A percentile compares a stretch with the other conserved stretches of the same genome.
These are phyloP conservation scores for Glutinoglossum americanum DNA, from an alignment of 495 filamentous ascomycete species.

Conservation along the genomic window DNA sequence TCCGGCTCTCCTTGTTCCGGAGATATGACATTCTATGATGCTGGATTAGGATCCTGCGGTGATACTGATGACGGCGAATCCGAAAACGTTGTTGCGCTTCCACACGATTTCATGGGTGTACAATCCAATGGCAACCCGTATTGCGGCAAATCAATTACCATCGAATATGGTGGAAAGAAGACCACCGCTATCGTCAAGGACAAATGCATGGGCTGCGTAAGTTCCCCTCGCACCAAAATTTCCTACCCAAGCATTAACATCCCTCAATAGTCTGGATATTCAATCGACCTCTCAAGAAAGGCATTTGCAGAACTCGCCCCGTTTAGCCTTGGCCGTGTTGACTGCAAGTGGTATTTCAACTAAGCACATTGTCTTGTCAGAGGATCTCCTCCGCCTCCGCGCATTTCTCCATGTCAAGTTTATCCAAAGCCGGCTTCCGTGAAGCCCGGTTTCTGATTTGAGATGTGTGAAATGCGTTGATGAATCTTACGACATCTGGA, in stretches of 20 bases:
- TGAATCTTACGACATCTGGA: too few relatives aligned
- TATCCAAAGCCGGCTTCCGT: too few relatives aligned
- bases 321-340: too few relatives aligned
- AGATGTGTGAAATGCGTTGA: too few relatives aligned
- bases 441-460: too few relatives aligned
- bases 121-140: conserved; percentile 1
- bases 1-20: conserved; percentile 9
- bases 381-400: too few relatives aligned
- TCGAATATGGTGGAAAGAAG: neutral
- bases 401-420: too few relatives aligned
- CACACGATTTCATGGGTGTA: neutral
- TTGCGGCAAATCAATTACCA: conserved; percentile 4
- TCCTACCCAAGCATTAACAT: neutral
- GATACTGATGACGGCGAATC: neutral
- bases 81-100: conserved; percentile 1
- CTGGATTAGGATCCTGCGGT: conserved; percentile 24
- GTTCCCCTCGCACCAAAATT: neutral
- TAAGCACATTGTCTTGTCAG: too few relatives aligned
- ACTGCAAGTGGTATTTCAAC: too few relatives aligned
- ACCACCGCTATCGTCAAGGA: neutral
- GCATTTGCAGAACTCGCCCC: too few relatives aligned
- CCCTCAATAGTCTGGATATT: neutral
- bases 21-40: conserved; percentile 21
- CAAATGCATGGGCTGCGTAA: conserved; percentile 6
- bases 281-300: neutral